Conservation (phyloP, 2,329 filamentous ascomycete species). For the Leptosphaerulina australis region DNA sequence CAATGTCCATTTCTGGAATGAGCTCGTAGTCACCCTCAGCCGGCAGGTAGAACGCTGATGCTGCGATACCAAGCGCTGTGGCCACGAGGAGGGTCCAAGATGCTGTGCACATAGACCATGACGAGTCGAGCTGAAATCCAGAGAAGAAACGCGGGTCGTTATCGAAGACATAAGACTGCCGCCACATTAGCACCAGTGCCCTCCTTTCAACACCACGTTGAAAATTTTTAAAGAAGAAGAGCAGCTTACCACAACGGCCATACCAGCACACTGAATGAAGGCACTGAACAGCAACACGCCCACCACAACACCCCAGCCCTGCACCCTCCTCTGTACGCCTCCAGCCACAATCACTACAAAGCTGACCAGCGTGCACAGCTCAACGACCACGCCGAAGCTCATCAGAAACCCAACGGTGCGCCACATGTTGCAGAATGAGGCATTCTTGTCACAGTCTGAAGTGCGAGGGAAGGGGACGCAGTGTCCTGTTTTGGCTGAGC, state of each 20-base stretch:
- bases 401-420: constrained; percentile 85
- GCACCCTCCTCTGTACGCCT: constrained; percentile 78
- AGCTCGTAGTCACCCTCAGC: constrained; percentile 87
- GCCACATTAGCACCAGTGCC: neutral
- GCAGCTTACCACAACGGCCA: constrained; percentile 79
- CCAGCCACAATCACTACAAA: constrained; percentile 79
- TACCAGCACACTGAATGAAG: constrained; percentile 73
- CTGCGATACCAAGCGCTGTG: constrained; percentile 63
- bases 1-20: constrained; percentile 56
- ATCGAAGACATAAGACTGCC: constrained; percentile 80
- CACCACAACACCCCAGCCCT: constrained; percentile 79
- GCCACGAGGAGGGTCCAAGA: constrained; percentile 63
- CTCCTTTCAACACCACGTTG: no score
- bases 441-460: constrained; percentile 69
- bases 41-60: constrained; percentile 73
- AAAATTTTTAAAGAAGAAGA: neutral
- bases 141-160: constrained; percentile 82
- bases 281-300: constrained; percentile 69
- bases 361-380: constrained; percentile 79
- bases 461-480: constrained; percentile 72
- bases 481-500: constrained; percentile 69
- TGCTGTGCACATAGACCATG: constrained; percentile 72
- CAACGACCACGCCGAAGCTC: constrained; percentile 79
- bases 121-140: constrained; percentile 80
- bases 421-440: constrained; percentile 91